A percentile compares a stretch with the other conserved stretches of the same genome.
Evolutionary conservation across 2,329 filamentous ascomycete species (phyloP).

Genomic region (Emmonsia crescens): DNA sequence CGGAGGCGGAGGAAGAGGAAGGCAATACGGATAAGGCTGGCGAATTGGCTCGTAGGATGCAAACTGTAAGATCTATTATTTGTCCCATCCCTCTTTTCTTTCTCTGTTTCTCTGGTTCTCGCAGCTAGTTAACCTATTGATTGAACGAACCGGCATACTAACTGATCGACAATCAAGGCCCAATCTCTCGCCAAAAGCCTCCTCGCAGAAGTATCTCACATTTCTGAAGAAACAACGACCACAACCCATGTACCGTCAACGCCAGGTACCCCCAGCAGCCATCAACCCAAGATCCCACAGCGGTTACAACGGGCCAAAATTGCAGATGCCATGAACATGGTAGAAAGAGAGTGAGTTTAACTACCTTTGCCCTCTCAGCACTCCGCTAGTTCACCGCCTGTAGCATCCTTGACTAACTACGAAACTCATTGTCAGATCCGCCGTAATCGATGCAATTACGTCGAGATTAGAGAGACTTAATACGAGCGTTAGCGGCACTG

Average conservation of each 20-base stretch:
- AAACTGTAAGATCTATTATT: conserved; percentile 24
- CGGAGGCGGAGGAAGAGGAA: conserved; percentile 14
- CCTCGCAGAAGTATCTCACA: conserved; percentile 23
- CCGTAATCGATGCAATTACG: conserved; percentile 35
- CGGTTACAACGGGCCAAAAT: conserved; percentile 37
- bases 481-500: conserved; percentile 19
- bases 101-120: not conserved
- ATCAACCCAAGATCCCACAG: conserved; percentile 28
- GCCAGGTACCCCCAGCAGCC: conserved; percentile 19
- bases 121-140: not conserved
- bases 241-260: conserved; percentile 18
- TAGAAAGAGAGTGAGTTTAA: conserved; percentile 40
- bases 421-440: conserved; percentile 22
- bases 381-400: not conserved
- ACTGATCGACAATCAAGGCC: conserved; percentile 17
- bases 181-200: conserved; percentile 30
- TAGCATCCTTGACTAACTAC: conserved; percentile 8
- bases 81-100: not conserved
- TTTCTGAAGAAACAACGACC: conserved; percentile 21
- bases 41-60: conserved; percentile 22
- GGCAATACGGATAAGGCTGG: conserved; percentile 9
- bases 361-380: not conserved
- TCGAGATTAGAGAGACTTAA: conserved; percentile 31
- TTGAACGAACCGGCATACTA: not conserved
- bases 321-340: conserved; percentile 39